Evolutionary conservation across 768 basidiomycete species (phyloP).

Genomic region (Tubosaeta sp.): DNA sequence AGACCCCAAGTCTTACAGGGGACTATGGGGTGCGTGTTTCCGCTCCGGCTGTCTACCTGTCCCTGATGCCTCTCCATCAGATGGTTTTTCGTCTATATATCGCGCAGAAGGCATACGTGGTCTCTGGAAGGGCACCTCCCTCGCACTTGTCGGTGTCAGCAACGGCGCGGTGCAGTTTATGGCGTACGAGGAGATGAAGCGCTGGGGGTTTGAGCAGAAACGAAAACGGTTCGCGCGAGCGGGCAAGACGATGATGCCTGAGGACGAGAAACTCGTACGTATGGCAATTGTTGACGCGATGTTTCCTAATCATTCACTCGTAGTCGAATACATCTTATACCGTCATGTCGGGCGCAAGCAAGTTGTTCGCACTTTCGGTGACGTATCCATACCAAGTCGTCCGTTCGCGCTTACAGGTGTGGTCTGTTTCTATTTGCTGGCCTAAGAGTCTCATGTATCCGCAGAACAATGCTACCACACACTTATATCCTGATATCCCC

Average conservation of each 20-base stretch:
- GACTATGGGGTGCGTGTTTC: slow-evolving; percentile 58
- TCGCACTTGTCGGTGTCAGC: slow-evolving; percentile 89
- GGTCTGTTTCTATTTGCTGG: slow-evolving; percentile 9
- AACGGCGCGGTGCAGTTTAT: slow-evolving; percentile 97
- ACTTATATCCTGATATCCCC: slow-evolving; percentile 79
- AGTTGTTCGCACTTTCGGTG: slow-evolving; percentile 71
- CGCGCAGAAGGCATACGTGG: slow-evolving; percentile 72
- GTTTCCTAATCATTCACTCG: neutral
- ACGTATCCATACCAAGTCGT: slow-evolving; percentile 99
- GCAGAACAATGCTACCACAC: slow-evolving; percentile 63
- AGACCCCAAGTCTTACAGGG: slow-evolving; percentile 71
- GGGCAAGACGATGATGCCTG: slow-evolving; percentile 62
- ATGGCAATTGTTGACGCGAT: neutral
- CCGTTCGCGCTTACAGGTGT: slow-evolving; percentile 86
- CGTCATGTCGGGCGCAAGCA: slow-evolving; percentile 87
- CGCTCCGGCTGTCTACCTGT: neutral
- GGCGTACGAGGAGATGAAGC: slow-evolving; percentile 93
- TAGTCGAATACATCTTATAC: slow-evolving; percentile 92
- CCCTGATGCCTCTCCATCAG: slow-evolving; percentile 29
- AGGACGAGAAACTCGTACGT: slow-evolving; percentile 84
- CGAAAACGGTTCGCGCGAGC: slow-evolving; percentile 53
- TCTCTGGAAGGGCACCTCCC: slow-evolving; percentile 79
- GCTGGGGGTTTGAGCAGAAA: slow-evolving; percentile 81
- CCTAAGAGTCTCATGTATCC: neutral
- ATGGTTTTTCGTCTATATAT: slow-evolving; percentile 71